These are phyloP conservation scores for Exophiala sp. DNA, from an alignment of 2,329 filamentous ascomycete genomes.

Conservation along the genomic window DNA sequence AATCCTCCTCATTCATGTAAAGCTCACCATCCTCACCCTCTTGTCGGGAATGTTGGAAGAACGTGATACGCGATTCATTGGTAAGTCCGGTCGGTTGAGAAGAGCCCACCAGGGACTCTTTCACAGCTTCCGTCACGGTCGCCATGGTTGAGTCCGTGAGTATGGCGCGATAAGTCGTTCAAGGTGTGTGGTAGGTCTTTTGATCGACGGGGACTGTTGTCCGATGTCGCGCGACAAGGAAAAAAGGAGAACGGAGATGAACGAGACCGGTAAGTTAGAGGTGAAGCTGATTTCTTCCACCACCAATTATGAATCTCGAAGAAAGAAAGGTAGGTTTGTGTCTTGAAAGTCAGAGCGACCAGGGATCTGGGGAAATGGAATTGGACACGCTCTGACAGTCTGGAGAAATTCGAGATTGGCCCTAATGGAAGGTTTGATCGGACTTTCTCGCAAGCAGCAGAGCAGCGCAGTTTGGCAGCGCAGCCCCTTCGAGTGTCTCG, in stretches of 20 bases:
- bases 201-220: not conserved
- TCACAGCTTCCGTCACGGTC: constrained; percentile 66
- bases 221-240: not conserved
- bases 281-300: not conserved
- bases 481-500: not conserved
- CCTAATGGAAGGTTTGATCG: not conserved
- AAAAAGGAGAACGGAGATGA: not conserved
- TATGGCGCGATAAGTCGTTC: not conserved
- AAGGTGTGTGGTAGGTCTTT: not conserved
- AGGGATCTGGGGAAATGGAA: constrained; percentile 1
- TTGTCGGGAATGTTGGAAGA: constrained; percentile 70
- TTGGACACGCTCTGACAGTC: not conserved
- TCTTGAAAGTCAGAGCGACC: not conserved
- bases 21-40: constrained; percentile 70
- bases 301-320: not conserved
- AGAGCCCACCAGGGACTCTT: constrained; percentile 71
- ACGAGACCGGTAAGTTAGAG: not conserved
- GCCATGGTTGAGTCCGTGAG: constrained; percentile 34
- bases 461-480: not conserved
- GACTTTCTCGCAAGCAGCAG: not conserved
- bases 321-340: not conserved
- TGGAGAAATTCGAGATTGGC: constrained; percentile 1
- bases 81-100: constrained; percentile 62
- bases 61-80: constrained; percentile 70
- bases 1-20: constrained; percentile 79